Conservation (phyloP, 139 green algal genomes). For the Volvox reticuliferus region DNA sequence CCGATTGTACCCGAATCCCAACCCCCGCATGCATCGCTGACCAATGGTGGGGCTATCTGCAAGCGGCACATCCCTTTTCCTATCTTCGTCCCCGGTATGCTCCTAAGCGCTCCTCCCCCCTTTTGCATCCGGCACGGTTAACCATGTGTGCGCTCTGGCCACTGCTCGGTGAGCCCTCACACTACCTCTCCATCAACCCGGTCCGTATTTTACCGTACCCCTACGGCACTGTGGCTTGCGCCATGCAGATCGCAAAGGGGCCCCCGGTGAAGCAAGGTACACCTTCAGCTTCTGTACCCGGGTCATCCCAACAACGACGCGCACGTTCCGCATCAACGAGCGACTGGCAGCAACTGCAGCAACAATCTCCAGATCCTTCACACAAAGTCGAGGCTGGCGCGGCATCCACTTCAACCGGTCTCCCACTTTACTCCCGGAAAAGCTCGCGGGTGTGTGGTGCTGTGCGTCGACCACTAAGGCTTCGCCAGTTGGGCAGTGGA, state of each 20-base stretch:
- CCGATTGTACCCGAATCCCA: no score
- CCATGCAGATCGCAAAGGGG: neutral
- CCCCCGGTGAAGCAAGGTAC: neutral
- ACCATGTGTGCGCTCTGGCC: no score
- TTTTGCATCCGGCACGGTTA: no score
- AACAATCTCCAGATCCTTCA: neutral
- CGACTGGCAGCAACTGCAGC: neutral
- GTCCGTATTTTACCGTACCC: neutral
- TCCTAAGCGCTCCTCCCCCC: no score
- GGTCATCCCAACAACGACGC: neutral
- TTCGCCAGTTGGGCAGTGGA: no score
- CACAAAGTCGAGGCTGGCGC: no score
- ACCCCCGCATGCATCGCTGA: no score
- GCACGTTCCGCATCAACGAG: neutral
- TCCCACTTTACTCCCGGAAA: slow-evolving; percentile 1
- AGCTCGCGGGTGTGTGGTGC: slow-evolving; percentile 8
- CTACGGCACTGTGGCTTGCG: neutral
- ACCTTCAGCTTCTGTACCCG: neutral
- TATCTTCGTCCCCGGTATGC: neutral
- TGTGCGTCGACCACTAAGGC: no score
- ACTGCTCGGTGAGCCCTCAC: no score
- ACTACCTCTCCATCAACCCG: no score
- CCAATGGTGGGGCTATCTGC: no score
- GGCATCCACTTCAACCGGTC: neutral
- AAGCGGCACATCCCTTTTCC: neutral